Percentiles rank a stretch among this genome's conserved stretches.
phyloP scores from a whole-genome alignment of 2,329 filamentous ascomycete species.

The Emmonsiellopsis sp. region DNA sequence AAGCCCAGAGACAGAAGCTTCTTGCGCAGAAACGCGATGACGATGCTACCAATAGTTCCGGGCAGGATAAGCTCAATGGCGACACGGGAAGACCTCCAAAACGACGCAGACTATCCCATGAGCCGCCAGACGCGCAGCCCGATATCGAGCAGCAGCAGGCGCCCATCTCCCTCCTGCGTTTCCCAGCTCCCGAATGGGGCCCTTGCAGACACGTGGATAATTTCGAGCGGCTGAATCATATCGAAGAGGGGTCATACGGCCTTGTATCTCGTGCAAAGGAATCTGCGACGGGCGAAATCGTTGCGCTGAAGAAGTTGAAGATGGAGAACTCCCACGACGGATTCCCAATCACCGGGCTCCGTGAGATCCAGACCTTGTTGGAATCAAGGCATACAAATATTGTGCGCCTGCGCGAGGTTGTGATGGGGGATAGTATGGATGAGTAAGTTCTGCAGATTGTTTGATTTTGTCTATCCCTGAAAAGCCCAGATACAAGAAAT shows the following conservation, averaged over 20 bases:
- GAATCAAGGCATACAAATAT: constrained; percentile 75
- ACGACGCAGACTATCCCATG: constrained; percentile 52
- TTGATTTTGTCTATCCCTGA: constrained; percentile 16
- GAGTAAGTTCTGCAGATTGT: constrained; percentile 37
- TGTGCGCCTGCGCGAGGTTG: constrained; percentile 71
- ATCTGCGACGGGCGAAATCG: constrained; percentile 62
- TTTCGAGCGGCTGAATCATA: constrained; percentile 89
- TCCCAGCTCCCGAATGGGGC: constrained; percentile 59
- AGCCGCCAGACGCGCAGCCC: constrained; percentile 17
- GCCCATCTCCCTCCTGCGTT: constrained; percentile 57
- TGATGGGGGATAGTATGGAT: constrained; percentile 58
- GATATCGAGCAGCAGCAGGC: constrained; percentile 21
- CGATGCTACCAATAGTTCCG: constrained; percentile 5
- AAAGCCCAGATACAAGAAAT: constrained; percentile 26
- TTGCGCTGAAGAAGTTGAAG: constrained; percentile 91
- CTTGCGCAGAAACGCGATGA: constrained; percentile 20
- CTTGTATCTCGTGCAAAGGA: constrained; percentile 82
- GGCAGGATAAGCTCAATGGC: constrained; percentile 13
- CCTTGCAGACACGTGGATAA: constrained; percentile 70
- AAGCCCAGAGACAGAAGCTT: constrained; percentile 28
- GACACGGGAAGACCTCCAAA: constrained; percentile 45
- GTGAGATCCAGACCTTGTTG: constrained; percentile 86
- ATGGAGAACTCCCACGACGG: constrained; percentile 70
- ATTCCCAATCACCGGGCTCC: constrained; percentile 81
- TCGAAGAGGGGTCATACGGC: constrained; percentile 95